phyloP scores from a whole-genome alignment of 768 basidiomycete species.

The Symmetrospora coprosmae region DNA sequence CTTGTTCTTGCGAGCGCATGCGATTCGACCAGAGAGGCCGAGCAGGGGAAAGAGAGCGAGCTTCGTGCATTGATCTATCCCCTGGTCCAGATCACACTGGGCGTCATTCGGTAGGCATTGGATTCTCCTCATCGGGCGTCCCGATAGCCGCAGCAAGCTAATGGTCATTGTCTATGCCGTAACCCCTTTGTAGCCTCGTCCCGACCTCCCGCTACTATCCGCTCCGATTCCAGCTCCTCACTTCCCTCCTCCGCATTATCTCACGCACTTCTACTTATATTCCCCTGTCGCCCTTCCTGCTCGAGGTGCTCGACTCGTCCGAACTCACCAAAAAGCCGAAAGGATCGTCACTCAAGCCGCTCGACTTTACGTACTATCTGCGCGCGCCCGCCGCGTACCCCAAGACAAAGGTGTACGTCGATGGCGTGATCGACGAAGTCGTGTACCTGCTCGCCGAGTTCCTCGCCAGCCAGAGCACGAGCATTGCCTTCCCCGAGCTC shows the following conservation, averaged over 20 bases:
- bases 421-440: constrained; percentile 68
- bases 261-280: constrained; percentile 72
- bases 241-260: constrained; percentile 72
- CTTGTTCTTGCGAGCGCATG: constrained; percentile 73
- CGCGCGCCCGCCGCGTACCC: constrained; percentile 76
- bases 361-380: constrained; percentile 76
- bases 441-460: constrained; percentile 66
- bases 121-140: no score
- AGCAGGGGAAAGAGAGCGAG: constrained; percentile 53
- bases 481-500: constrained; percentile 87
- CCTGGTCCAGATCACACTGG: constrained; percentile 81
- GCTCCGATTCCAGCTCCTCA: constrained; percentile 79
- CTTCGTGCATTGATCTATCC: constrained; percentile 84
- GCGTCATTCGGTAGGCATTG: constrained; percentile 83
- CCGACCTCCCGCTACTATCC: constrained; percentile 84
- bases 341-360: constrained; percentile 66
- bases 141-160: neutral
- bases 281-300: constrained; percentile 69
- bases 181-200: constrained; percentile 50
- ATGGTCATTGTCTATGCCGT: neutral
- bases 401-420: constrained; percentile 70
- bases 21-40: constrained; percentile 46
- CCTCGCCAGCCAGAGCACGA: constrained; percentile 60
- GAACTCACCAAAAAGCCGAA: constrained; percentile 60
- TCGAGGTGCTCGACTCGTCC: constrained; percentile 67